Base-by-base conservation (phyloP, 2,329 filamentous ascomycete genomes). In the Phoma sp. region DNA sequence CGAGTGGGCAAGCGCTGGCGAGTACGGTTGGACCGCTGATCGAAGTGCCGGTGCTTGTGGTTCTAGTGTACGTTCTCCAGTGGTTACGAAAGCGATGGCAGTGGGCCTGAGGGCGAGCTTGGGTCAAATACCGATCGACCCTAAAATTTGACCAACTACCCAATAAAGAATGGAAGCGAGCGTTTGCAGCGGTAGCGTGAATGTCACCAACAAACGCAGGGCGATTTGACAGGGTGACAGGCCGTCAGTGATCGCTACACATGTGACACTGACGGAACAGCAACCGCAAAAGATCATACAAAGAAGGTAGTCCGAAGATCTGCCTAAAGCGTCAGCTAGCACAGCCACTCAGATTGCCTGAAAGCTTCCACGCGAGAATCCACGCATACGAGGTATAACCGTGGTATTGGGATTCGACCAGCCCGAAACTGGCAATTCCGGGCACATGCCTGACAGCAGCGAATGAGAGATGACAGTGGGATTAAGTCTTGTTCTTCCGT, bases 1-100 rank as follows among this genome's bases (percentile, higher is more conserved):
- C 89, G 36, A 94, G 90, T 65, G 86, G 92, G 44, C 87, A 96
- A 75, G 92, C 92, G 0, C 78, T 96, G 39, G 91, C 92, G 0
- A 82, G 89, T 7, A 96, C 92, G 0, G 91, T 96, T 0, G 91
- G 92, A 0, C 92, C 92, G 2, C 75, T 96, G 62, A 89, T 96
- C 47, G 92, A 96, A 70, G 92, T 96, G 3, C 92, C 92, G 0
- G 91, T 96, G 1, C 72, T 96, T 56, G 69, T 96, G 9, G 87
- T 80, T 0, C 73, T 96, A 66, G 91, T 96, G 2, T 95, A 95
- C 80, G 77, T 89, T 0, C 82, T 91, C 9, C 87, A 82, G 62
- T 86, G 80, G 77, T 72, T 87, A 49, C 83, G 79, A 15, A 79
- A 75, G 48, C 80, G 81, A 60, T 82, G 82, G 79, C 74, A 70